Percentiles rank a stretch among this genome's conserved stretches.
phyloP scores from a whole-genome alignment of 306 rosid species.

The Cucumis melo region DNA sequence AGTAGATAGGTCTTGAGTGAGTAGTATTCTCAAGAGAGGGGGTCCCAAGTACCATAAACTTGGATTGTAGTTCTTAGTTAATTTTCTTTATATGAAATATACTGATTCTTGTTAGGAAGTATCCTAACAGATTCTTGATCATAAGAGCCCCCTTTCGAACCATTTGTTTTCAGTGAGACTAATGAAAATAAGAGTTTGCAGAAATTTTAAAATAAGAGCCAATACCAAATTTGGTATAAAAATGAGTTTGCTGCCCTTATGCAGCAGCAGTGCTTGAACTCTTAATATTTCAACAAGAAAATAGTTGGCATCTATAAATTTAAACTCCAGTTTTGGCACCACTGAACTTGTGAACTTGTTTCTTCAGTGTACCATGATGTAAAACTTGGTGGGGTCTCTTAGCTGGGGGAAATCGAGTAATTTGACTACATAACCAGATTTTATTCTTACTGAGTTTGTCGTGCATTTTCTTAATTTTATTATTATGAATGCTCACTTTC shows the following conservation, averaged over 20 bases:
- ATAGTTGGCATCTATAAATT: not conserved
- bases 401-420: not conserved
- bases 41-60: too few species aligned
- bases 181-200: not conserved
- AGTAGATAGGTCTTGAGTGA: too few species aligned
- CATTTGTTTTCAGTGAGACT: not conserved
- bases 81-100: too few species aligned
- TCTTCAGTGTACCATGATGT: not conserved
- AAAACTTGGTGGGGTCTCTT: not conserved
- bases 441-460: not conserved
- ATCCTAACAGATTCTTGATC: not conserved
- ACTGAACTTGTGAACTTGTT: not conserved
- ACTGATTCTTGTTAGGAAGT: too few species aligned
- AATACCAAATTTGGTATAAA: not conserved
- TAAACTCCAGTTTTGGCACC: not conserved
- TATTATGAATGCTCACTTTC: not conserved
- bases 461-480: not conserved
- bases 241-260: not conserved
- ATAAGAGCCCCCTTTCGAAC: not conserved
- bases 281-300: not conserved
- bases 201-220: not conserved
- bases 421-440: not conserved
- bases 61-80: too few species aligned
- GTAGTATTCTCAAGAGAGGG: too few species aligned
- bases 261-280: not conserved